Conservation (phyloP, 495 filamentous ascomycete genomes). For the Evernia prunastri region DNA sequence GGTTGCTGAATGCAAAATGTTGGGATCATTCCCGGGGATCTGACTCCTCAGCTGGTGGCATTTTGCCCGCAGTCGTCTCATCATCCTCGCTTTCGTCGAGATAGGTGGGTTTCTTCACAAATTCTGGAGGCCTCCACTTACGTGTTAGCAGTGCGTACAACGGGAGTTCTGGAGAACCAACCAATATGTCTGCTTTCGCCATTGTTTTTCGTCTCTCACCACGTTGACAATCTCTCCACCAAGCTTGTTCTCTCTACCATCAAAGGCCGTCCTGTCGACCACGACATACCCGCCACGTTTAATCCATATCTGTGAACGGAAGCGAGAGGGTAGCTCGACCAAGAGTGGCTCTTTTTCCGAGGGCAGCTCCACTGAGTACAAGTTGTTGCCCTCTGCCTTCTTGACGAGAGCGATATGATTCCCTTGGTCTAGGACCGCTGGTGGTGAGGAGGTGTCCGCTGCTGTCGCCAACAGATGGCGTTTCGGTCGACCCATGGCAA, state of each 20-base stretch:
- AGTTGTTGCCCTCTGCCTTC: conserved; percentile 79
- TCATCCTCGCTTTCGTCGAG: conserved; percentile 60
- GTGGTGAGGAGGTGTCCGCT: conserved; percentile 68
- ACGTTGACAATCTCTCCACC: conserved; percentile 88
- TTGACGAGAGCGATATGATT: conserved; percentile 69
- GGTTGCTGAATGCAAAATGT: not conserved
- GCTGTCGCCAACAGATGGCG: conserved; percentile 67
- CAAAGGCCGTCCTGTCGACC: conserved; percentile 62
- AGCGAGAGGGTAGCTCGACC: conserved; percentile 71
- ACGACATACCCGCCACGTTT: conserved; percentile 80
- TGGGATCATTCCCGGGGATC: conserved; percentile 31
- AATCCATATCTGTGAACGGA: conserved; percentile 88
- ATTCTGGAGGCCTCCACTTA: conserved; percentile 66
- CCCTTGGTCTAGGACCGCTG: conserved; percentile 52
- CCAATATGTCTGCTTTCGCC: conserved; percentile 91
- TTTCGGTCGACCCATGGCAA: conserved; percentile 63
- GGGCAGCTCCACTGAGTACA: conserved; percentile 67
- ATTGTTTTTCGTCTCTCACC: conserved; percentile 81
- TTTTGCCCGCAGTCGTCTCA: conserved; percentile 69
- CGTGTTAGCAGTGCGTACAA: not conserved
- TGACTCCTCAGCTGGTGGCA: conserved; percentile 68
- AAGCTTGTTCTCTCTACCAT: conserved; percentile 69
- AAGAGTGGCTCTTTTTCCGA: conserved; percentile 50
- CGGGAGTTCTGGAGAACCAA: conserved; percentile 35
- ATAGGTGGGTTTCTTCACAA: conserved; percentile 55